Evolutionary conservation across 164 flowering plant genomes (phyloP).

Genomic region (Sextonia rubra): DNA sequence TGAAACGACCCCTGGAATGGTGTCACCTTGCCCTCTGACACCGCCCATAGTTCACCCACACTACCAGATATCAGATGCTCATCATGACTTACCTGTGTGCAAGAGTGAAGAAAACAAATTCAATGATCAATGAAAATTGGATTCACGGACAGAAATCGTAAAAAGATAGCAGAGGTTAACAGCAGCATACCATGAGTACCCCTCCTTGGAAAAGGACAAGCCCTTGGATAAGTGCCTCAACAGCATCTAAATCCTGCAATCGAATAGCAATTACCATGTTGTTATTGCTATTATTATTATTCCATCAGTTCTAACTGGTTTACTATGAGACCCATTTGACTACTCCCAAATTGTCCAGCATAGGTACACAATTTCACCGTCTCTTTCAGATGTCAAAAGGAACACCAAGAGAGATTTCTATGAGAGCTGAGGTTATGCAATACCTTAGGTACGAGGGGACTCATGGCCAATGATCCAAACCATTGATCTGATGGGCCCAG

Average conservation of each 20-base stretch:
- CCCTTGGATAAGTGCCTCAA: constrained; percentile 99
- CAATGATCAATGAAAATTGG: not conserved
- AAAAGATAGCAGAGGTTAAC: not conserved
- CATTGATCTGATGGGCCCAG: too few species aligned
- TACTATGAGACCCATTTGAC: not conserved
- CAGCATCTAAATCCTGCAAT: constrained; percentile 95
- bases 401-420: too few species aligned
- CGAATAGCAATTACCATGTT: not conserved
- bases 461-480: too few species aligned
- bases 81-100: constrained; percentile 91
- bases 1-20: constrained; percentile 86
- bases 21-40: constrained; percentile 62
- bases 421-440: too few species aligned
- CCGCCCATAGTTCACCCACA: constrained; percentile 95
- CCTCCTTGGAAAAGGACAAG: constrained; percentile 99
- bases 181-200: constrained; percentile 72
- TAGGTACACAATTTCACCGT: too few species aligned
- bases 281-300: not conserved
- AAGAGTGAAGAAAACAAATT: not conserved
- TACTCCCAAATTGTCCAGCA: too few species aligned
- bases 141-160: not conserved
- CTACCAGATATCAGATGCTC: constrained; percentile 97
- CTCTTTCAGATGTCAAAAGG: too few species aligned
- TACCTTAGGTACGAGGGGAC: too few species aligned
- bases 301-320: not conserved